Percentiles rank a stretch among this genome's conserved stretches.
Conservation (phyloP, 1,284 basidiomycete species). For the Fomitiporia mediterranea region DNA sequence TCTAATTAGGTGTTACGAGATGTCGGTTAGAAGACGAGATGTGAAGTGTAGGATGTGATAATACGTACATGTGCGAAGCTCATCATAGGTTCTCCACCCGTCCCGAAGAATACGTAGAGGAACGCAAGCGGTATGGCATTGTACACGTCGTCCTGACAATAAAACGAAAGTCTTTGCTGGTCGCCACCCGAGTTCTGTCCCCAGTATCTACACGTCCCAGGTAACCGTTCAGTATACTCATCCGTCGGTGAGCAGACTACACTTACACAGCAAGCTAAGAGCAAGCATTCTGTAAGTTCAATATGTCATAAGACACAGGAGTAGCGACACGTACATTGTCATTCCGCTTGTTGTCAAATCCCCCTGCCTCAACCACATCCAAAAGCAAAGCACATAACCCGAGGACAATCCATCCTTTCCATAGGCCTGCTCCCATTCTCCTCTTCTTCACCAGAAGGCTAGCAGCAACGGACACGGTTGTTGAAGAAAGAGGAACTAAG, state of each 20-base stretch:
- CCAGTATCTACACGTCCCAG: constrained; percentile 17
- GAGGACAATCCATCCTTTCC: background rate
- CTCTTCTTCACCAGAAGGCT: no score
- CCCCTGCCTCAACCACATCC: background rate
- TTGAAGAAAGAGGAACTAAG: no score
- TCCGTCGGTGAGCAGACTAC: background rate
- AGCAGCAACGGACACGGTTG: no score
- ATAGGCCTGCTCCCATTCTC: no score
- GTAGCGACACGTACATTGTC: constrained; percentile 16
- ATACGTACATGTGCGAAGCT: constrained; percentile 28
- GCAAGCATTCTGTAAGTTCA: background rate
- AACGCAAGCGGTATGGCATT: constrained; percentile 29
- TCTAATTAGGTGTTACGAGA: background rate
- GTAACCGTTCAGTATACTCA: background rate
- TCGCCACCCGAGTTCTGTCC: constrained; percentile 18
- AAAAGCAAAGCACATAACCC: background rate
- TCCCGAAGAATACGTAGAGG: constrained; percentile 27
- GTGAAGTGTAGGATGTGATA: background rate
- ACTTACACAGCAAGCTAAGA: constrained; percentile 20
- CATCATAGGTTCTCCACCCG: constrained; percentile 27
- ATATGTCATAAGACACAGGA: background rate
- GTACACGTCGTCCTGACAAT: constrained; percentile 26
- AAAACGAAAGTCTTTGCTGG: constrained; percentile 18
- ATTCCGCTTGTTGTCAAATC: constrained; percentile 20
- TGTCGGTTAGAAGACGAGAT: constrained; percentile 6